Evolutionary conservation across 371 early-diverging fungal genomes (phyloP), one percentile per base, ranked within the genome.

Genomic region (Zancudomyces culisetae): DNA sequence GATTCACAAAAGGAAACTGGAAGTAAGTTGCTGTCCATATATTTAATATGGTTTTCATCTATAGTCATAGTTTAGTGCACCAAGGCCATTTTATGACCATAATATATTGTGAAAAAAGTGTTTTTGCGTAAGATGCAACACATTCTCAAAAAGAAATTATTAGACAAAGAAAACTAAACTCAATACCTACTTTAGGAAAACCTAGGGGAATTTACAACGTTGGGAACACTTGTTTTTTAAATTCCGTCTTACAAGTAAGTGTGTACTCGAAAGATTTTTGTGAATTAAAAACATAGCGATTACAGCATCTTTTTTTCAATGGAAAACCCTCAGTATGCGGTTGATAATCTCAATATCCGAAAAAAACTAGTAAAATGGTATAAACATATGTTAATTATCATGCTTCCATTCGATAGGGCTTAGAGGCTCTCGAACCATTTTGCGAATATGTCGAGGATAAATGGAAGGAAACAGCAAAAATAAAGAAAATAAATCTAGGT

Each of bases 201-300:
- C 43, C 62, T 43, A 61, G 70, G 8, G 91, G 91, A 2, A 67
- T 93, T 20, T 68, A 77, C 49, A 93, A 95, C 60, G 69, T 88
- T 42, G 89, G 90, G 29, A 98, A 97, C 59, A 94, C 96, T 0
- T 98, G 98, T 62, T 98, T 84, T 68, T 69, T 94, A 61, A 97
- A 94, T 68, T 81, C 87, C 18, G 77, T 83, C 0, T 55, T 98
- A 15, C 94, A 91, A 60, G 55, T 51, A 47, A 2, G 50, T 27
- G 10, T 24, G 26, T 26, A 4, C 39, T 35, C 19, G n/a, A 18
- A 4, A 51, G n/a, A 27, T 24, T 45, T 10, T 6, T 45, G 10
- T 27, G 18, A 45, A 10, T 45, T 18, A 15, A 10, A 18, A 10
- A 15, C 45, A 10, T 27, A 10, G 15, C 6, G 15, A 24, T 27